A percentile compares a stretch with the other conserved stretches of the same genome.
These are phyloP conservation scores for Podila verticillata DNA, from an alignment of 192 early-diverging fungal species.

Conservation along the genomic window DNA sequence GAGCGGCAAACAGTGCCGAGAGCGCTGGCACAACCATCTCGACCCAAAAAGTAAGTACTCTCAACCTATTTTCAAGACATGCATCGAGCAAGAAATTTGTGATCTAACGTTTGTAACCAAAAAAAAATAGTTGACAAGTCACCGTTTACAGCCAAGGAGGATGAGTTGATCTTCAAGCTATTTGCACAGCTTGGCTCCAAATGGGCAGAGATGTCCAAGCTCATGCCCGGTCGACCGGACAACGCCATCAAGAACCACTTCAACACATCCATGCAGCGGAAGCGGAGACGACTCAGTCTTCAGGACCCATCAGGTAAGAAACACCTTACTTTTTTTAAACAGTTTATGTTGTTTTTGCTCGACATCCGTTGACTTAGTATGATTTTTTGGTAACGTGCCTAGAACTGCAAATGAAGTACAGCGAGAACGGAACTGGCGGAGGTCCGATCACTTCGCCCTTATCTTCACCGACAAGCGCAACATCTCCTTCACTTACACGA, in stretches of 20 bases:
- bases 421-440: slow-evolving; percentile 15
- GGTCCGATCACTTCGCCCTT: slow-evolving; percentile 36
- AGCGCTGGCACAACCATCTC: slow-evolving; percentile 50
- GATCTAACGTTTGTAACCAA: not conserved
- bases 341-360: not conserved
- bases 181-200: slow-evolving; percentile 46
- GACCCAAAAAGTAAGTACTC: slow-evolving; percentile 42
- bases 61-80: not conserved
- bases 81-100: not conserved
- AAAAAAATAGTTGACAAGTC: slow-evolving; percentile 38
- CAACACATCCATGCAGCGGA: slow-evolving; percentile 52
- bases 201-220: slow-evolving; percentile 51
- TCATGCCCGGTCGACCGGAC: slow-evolving; percentile 46
- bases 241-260: slow-evolving; percentile 52
- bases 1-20: slow-evolving; percentile 49
- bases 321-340: not conserved
- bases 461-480: slow-evolving; percentile 35
- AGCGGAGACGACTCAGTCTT: slow-evolving; percentile 40
- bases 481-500: slow-evolving; percentile 26
- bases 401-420: slow-evolving; percentile 39
- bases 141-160: slow-evolving; percentile 41
- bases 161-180: slow-evolving; percentile 44
- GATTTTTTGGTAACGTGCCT: not conserved
- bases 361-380: not conserved
- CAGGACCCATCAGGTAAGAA: slow-evolving; percentile 39